phyloP scores from a whole-genome alignment of 2,329 filamentous ascomycete species.

The Apiospora sp. region DNA sequence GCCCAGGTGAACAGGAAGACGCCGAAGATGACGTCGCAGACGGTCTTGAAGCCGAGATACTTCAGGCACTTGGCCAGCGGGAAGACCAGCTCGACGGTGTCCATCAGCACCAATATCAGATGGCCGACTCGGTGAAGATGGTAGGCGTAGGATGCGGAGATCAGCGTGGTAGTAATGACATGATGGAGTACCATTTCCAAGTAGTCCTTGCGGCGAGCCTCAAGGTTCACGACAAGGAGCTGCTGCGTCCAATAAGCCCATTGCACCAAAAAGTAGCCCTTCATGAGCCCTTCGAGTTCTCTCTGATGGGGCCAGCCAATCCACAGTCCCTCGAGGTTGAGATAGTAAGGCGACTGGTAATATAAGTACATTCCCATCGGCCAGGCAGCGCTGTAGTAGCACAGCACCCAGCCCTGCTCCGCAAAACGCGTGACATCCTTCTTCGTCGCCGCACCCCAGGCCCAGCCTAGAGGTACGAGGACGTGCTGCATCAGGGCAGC shows the following conservation, averaged over 20 bases:
- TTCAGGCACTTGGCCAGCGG: slow-evolving; percentile 90
- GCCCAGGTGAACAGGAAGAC: slow-evolving; percentile 87
- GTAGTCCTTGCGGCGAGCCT: slow-evolving; percentile 91
- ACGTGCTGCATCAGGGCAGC: slow-evolving; percentile 87
- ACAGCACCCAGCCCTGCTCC: slow-evolving; percentile 88
- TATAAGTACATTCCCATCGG: slow-evolving; percentile 85
- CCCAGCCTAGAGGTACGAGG: slow-evolving; percentile 77
- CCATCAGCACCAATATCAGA: slow-evolving; percentile 89
- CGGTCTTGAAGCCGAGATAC: slow-evolving; percentile 77
- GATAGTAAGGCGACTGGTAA: slow-evolving; percentile 77
- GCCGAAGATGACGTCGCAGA: slow-evolving; percentile 84
- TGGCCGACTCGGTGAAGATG: slow-evolving; percentile 86
- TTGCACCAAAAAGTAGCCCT: slow-evolving; percentile 91
- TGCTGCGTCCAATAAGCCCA: slow-evolving; percentile 93
- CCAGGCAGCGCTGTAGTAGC: slow-evolving; percentile 86
- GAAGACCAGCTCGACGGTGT: slow-evolving; percentile 86
- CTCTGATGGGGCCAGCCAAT: slow-evolving; percentile 77
- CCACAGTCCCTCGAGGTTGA: slow-evolving; percentile 82
- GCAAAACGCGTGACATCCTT: slow-evolving; percentile 84
- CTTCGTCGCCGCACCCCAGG: slow-evolving; percentile 73
- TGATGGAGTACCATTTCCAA: slow-evolving; percentile 96
- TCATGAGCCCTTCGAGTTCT: slow-evolving; percentile 76
- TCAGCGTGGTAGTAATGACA: slow-evolving; percentile 81
- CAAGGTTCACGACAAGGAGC: slow-evolving; percentile 90
- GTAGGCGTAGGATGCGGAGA: slow-evolving; percentile 83